phyloP scores from a whole-genome alignment of 192 early-diverging fungal species.

The Anaeromyces robustus region DNA sequence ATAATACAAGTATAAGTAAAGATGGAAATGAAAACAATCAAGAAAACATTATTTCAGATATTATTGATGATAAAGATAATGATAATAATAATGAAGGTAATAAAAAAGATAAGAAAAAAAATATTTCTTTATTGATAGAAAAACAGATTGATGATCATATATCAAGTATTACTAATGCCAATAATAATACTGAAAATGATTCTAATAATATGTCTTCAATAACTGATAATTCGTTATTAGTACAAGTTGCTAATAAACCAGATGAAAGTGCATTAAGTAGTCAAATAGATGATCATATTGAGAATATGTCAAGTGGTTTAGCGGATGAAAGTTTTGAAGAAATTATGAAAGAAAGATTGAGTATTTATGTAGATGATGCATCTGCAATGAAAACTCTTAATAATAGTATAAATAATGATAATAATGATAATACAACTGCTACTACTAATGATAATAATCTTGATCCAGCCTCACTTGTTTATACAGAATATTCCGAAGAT shows the following conservation, averaged over 20 bases:
- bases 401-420: too few species aligned
- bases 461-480: not conserved
- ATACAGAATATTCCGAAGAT: not conserved
- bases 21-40: too few species aligned
- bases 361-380: not conserved
- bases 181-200: too few species aligned
- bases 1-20: not conserved
- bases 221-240: not conserved
- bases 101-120: not conserved
- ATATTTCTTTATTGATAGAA: not conserved
- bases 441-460: not conserved
- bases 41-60: not conserved
- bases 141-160: not conserved
- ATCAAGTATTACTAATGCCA: not conserved
- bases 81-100: not conserved
- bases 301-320: not conserved
- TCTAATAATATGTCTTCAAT: too few species aligned
- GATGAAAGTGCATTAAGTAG: too few species aligned
- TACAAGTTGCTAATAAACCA: not conserved
- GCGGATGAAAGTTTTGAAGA: not conserved
- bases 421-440: not conserved
- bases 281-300: not conserved
- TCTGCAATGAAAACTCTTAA: too few species aligned
- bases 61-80: not conserved
- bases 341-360: not conserved